phyloP scores from a whole-genome alignment of 2,329 filamentous ascomycete species.

The Amesomyces nigricolor region DNA sequence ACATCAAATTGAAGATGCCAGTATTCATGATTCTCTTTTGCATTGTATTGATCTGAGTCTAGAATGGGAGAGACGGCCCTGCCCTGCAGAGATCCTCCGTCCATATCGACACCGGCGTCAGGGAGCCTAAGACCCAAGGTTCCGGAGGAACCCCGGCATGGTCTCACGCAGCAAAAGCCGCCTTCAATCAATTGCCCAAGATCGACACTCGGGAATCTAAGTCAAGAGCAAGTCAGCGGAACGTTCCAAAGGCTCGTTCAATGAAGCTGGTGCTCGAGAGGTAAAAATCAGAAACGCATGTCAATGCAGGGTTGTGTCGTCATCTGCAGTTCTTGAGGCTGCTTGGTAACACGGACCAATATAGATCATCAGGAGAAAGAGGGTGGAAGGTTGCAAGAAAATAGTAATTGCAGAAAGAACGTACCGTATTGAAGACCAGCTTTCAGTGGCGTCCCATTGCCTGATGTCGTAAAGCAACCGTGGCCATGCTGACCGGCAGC shows the following conservation, averaged over 20 bases:
- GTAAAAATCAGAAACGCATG: slow-evolving; percentile 60
- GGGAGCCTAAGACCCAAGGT: too few species aligned
- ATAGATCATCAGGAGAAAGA: slow-evolving; percentile 61
- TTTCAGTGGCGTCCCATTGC: neutral
- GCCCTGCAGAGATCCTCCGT: too few species aligned
- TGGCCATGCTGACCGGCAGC: neutral
- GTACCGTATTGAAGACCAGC: slow-evolving; percentile 8
- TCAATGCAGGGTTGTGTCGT: slow-evolving; percentile 51
- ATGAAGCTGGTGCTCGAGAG: neutral
- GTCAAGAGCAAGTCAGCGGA: slow-evolving; percentile 4
- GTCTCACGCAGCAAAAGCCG: too few species aligned
- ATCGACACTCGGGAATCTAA: neutral
- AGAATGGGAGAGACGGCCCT: too few species aligned
- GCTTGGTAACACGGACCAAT: slow-evolving; percentile 85
- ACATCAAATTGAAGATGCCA: too few species aligned
- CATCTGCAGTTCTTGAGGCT: slow-evolving; percentile 78
- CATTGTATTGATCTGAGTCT: too few species aligned
- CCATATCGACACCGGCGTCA: too few species aligned
- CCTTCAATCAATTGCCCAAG: too few species aligned
- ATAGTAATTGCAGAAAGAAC: slow-evolving; percentile 3
- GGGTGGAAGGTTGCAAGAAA: neutral
- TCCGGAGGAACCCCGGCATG: too few species aligned
- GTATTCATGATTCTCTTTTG: too few species aligned
- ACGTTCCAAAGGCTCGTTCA: neutral
- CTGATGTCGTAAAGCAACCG: neutral